Conservation (phyloP, 2,329 filamentous ascomycete species). For the Neurospora crassa region DNA sequence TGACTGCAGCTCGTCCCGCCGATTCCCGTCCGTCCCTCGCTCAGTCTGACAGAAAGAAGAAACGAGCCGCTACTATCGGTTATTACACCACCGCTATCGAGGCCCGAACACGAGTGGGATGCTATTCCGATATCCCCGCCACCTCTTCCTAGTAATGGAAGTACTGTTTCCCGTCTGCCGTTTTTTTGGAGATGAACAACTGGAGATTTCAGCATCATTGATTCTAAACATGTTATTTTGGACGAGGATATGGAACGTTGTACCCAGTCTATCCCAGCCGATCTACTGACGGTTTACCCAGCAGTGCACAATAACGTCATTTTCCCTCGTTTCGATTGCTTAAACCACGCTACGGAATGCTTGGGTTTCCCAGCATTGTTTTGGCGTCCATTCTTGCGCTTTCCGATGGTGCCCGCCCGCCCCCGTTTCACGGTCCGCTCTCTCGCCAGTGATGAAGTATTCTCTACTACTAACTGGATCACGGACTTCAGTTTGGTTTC, state of each 20-base stretch:
- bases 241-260: not conserved
- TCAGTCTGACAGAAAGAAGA: not conserved
- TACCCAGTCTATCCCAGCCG: not conserved
- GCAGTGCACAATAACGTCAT: not conserved
- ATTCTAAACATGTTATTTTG: not conserved
- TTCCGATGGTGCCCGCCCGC: not conserved
- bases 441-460: not conserved
- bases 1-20: not conserved
- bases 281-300: not conserved
- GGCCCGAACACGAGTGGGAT: not conserved
- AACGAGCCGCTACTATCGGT: not conserved
- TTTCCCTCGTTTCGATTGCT: not conserved
- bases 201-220: not conserved
- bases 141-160: no score
- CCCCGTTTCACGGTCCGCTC: not conserved
- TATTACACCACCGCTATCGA: not conserved
- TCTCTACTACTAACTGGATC: not conserved
- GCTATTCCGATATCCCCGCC: no score
- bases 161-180: not conserved
- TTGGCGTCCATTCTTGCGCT: not conserved
- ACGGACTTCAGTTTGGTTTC: not conserved
- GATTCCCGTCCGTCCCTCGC: not conserved
- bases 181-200: not conserved
- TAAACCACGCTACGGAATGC: not conserved
- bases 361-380: not conserved